Conservation (phyloP, 2,329 filamentous ascomycete species). For the Xylariales sp. region DNA sequence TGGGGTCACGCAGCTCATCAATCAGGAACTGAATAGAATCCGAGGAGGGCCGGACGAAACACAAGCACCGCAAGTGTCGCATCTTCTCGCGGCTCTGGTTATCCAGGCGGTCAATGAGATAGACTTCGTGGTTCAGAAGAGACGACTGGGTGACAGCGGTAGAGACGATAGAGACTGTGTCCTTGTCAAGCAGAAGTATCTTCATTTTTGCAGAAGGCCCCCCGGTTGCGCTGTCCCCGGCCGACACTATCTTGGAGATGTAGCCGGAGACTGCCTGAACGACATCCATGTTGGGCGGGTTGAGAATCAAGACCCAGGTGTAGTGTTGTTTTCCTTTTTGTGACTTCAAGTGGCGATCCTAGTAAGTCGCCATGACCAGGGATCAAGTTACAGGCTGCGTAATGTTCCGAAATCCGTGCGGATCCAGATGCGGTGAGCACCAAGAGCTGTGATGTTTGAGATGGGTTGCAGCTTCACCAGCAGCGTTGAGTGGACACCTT, state of each 20-base stretch:
- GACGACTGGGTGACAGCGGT: slow-evolving; percentile 94
- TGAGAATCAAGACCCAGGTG: neutral
- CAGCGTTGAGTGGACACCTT: no score
- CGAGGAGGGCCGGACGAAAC: slow-evolving; percentile 86
- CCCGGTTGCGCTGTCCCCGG: slow-evolving; percentile 65
- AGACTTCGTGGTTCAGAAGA: slow-evolving; percentile 93
- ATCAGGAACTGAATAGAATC: slow-evolving; percentile 92
- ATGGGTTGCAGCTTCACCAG: no score
- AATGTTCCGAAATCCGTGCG: no score
- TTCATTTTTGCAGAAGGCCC: slow-evolving; percentile 90
- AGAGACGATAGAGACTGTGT: slow-evolving; percentile 91
- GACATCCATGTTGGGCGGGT: slow-evolving; percentile 70
- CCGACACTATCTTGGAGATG: slow-evolving; percentile 91
- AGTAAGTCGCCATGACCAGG: no score
- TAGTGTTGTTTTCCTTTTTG: no score
- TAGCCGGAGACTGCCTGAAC: slow-evolving; percentile 91
- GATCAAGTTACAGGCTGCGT: no score
- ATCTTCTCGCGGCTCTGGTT: slow-evolving; percentile 91
- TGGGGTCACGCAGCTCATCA: slow-evolving; percentile 91
- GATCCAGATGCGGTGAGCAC: no score
- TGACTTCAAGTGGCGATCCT: no score
- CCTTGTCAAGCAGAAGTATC: slow-evolving; percentile 87
- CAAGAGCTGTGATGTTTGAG: no score
- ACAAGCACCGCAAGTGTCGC: slow-evolving; percentile 91
- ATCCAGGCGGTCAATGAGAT: slow-evolving; percentile 93